Conservation (phyloP, 2,329 filamentous ascomycete species). For the Nemania sp. region DNA sequence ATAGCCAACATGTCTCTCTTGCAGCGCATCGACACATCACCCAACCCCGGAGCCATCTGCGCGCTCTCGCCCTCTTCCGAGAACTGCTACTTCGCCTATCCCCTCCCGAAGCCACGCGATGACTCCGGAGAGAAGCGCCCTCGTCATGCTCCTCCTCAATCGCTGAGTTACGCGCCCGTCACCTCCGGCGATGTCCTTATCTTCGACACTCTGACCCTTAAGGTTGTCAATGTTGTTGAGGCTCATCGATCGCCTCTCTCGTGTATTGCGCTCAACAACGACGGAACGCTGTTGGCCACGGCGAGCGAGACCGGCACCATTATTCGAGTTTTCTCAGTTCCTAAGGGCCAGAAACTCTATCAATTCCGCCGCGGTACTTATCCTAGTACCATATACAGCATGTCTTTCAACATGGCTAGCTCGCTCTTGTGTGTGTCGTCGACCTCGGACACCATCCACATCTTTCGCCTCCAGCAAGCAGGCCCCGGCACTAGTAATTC, state of each 20-base stretch:
- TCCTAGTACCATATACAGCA: slow-evolving; percentile 94
- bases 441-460: slow-evolving; percentile 93
- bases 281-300: slow-evolving; percentile 88
- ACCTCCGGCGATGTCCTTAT: slow-evolving; percentile 91
- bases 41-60: slow-evolving; percentile 89
- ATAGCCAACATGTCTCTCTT: slow-evolving; percentile 98
- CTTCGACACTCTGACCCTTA: slow-evolving; percentile 85
- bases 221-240: slow-evolving; percentile 93
- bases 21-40: slow-evolving; percentile 89
- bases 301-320: slow-evolving; percentile 98
- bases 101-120: slow-evolving; percentile 74
- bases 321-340: slow-evolving; percentile 92
- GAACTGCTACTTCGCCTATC: slow-evolving; percentile 93
- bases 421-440: slow-evolving; percentile 94
- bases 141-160: slow-evolving; percentile 80
- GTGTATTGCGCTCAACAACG: slow-evolving; percentile 87
- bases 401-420: slow-evolving; percentile 96
- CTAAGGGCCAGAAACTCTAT: slow-evolving; percentile 87
- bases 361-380: slow-evolving; percentile 96
- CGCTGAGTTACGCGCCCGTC: slow-evolving; percentile 71
- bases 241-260: slow-evolving; percentile 91
- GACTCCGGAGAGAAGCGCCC: slow-evolving; percentile 63
- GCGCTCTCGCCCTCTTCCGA: slow-evolving; percentile 92
- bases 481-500: slow-evolving; percentile 44
- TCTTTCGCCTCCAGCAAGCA: slow-evolving; percentile 74